phyloP scores from a whole-genome alignment of 148 eudicot species.

The Agrostemma githago region DNA sequence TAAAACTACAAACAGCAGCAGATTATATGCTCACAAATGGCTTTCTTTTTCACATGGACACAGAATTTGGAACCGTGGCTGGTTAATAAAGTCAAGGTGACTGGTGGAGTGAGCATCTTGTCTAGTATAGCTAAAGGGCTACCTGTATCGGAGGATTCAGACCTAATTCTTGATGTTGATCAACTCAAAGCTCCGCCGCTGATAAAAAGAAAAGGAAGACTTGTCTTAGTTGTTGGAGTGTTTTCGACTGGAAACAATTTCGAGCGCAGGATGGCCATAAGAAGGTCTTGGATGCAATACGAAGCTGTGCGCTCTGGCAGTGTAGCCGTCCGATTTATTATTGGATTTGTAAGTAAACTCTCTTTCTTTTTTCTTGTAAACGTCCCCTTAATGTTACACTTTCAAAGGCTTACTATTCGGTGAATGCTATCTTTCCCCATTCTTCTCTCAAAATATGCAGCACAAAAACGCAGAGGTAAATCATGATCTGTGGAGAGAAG shows the following conservation, averaged over 20 bases:
- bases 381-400: neutral
- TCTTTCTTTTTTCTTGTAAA: neutral
- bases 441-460: constrained; percentile 36
- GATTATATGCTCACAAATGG: neutral
- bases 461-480: constrained; percentile 75
- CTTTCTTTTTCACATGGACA: constrained; percentile 8
- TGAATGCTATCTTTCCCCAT: neutral
- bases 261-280: constrained; percentile 87
- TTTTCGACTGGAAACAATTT: constrained; percentile 91
- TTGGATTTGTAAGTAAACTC: constrained; percentile 69
- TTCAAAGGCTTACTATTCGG: neutral
- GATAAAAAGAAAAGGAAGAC: constrained; percentile 40
- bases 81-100: constrained; percentile 60
- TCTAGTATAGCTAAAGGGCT: constrained; percentile 74
- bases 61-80: constrained; percentile 97
- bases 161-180: constrained; percentile 44
- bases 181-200: constrained; percentile 60
- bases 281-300: constrained; percentile 98
- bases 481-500: constrained; percentile 78
- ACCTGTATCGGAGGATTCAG: constrained; percentile 70
- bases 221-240: constrained; percentile 64
- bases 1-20: neutral
- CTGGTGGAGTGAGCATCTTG: constrained; percentile 58
- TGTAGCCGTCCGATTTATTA: constrained; percentile 83
- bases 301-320: constrained; percentile 69